phyloP scores from a whole-genome alignment of 257 asterid genomes.

The Thymus mandschuricus region DNA sequence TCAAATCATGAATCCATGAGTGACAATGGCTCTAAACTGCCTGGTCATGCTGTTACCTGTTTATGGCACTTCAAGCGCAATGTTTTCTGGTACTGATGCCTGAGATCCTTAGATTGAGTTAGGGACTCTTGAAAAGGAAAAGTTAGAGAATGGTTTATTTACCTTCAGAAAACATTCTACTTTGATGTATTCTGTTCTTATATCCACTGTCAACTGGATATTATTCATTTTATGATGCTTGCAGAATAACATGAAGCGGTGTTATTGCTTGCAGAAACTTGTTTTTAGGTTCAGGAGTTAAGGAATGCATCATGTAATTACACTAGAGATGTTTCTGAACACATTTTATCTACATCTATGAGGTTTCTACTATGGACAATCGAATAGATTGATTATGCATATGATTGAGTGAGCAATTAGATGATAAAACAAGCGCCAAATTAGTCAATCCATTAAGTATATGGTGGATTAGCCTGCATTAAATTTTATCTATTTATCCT shows the following conservation, averaged over 20 bases:
- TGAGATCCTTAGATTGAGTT: neutral
- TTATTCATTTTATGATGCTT: neutral
- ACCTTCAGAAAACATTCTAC: conserved; percentile 5
- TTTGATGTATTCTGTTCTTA: neutral
- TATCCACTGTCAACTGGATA: conserved; percentile 12
- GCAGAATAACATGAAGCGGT: no score
- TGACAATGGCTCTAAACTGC: neutral
- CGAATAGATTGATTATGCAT: no score
- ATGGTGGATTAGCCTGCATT: no score
- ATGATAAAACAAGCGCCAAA: no score
- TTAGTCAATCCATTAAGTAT: no score
- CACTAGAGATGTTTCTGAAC: neutral
- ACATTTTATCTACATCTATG: no score
- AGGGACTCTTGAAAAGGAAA: neutral
- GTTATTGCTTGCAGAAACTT: neutral
- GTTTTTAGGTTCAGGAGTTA: neutral
- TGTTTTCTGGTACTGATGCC: neutral
- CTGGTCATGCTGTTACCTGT: neutral
- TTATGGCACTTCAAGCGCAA: neutral
- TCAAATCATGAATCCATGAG: neutral
- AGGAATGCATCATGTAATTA: neutral
- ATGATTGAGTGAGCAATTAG: no score
- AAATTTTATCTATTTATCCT: no score
- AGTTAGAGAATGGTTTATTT: neutral
- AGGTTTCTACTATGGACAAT: no score